Evolutionary conservation across 352 stramenopile species (phyloP).

Genomic region (Phytophthora constricta): DNA sequence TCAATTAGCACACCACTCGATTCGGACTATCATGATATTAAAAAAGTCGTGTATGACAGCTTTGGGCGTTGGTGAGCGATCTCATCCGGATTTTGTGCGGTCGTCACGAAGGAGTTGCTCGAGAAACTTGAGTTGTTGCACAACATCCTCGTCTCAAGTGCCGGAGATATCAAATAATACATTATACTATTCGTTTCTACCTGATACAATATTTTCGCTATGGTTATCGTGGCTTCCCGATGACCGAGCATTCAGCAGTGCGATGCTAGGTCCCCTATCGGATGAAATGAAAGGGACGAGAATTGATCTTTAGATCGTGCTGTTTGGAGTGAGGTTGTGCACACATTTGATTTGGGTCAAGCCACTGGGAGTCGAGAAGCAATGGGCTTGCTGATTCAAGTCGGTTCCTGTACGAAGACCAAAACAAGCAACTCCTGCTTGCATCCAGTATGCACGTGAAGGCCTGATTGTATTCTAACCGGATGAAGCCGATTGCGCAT

Average conservation of each 20-base stretch:
- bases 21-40: too few species aligned
- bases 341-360: too few species aligned
- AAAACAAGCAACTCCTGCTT: neutral
- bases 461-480: neutral
- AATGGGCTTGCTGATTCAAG: neutral
- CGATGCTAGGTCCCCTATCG: neutral
- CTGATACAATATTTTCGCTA: neutral
- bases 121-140: too few species aligned
- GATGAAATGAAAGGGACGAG: neutral
- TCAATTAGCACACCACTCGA: too few species aligned
- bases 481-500: neutral
- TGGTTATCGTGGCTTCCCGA: neutral
- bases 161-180: too few species aligned
- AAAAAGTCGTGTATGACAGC: too few species aligned
- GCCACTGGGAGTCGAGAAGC: neutral
- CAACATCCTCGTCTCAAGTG: too few species aligned
- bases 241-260: neutral
- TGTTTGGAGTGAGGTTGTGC: too few species aligned
- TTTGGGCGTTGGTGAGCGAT: too few species aligned
- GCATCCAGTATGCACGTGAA: neutral
- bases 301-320: neutral
- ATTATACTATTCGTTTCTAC: too few species aligned
- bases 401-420: neutral
- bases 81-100: too few species aligned
- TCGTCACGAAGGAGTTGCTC: too few species aligned